Evolutionary conservation across 495 filamentous ascomycete species (phyloP).

Genomic region (Astrothelium subdiscretum): DNA sequence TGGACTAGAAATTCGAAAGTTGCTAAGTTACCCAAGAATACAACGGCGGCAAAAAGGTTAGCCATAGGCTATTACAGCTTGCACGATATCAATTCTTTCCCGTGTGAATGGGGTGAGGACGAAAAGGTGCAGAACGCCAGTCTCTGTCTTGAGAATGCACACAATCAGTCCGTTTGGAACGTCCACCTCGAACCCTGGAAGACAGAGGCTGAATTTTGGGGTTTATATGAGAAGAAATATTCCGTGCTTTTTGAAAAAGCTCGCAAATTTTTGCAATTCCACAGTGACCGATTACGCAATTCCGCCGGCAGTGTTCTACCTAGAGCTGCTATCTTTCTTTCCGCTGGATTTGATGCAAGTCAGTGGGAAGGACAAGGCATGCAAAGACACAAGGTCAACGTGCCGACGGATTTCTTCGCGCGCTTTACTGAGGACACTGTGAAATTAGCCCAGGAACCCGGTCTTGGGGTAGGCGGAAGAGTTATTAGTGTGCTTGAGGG

Average conservation of each 20-base stretch:
- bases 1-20: constrained; percentile 71
- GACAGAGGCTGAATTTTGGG: constrained; percentile 74
- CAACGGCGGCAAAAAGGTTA: constrained; percentile 18
- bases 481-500: constrained; percentile 90
- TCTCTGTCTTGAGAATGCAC: constrained; percentile 81
- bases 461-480: constrained; percentile 63
- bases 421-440: constrained; percentile 77
- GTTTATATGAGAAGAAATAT: constrained; percentile 68
- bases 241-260: constrained; percentile 65
- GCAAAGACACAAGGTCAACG: constrained; percentile 89
- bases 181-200: constrained; percentile 87
- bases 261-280: constrained; percentile 55
- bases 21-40: constrained; percentile 46
- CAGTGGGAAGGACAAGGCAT: constrained; percentile 85
- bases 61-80: constrained; percentile 90
- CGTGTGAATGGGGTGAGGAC: constrained; percentile 78
- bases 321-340: constrained; percentile 82
- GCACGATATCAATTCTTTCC: constrained; percentile 96
- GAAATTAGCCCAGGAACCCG: constrained; percentile 68
- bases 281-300: constrained; percentile 49
- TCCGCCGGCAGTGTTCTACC: constrained; percentile 44
- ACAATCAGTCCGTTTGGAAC: constrained; percentile 90
- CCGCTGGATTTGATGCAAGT: constrained; percentile 92
- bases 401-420: constrained; percentile 94
- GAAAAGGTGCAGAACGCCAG: constrained; percentile 88